Evolutionary conservation across 495 filamentous ascomycete species (phyloP), one percentile per base, ranked within the genome.

Genomic region (Viridothelium virens): DNA sequence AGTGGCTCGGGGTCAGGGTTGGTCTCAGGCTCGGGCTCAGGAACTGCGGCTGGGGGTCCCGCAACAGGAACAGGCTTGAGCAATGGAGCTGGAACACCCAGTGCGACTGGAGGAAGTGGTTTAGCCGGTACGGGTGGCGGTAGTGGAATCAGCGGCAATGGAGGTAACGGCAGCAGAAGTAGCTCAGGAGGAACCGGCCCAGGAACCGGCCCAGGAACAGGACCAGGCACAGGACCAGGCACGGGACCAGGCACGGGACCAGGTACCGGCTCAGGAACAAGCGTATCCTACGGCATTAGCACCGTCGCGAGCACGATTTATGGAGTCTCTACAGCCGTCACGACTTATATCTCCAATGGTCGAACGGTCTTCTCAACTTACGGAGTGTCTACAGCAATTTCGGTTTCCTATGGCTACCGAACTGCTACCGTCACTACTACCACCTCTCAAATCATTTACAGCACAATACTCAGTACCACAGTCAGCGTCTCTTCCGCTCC

Each of bases 321-420:
- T 44, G 62, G 62, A 12, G 44, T 47, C 2, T 63, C 62, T 9
- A 63, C 62, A 6, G 62, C 34, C 3, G 44, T 65, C 7, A 56
- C 63, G 14, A 71, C 67, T 14, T 63, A 59, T 56, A 64, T 71
- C 48, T 65, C 68, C 10, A 50, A 71, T 50, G 63, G 63, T n/a
- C 65, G 62, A 36, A 39, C 37, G 10, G 48, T 50, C 10, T n/a
- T 18, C 14, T 65, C 63, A 31, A 71, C 69, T 36, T 66, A 68
- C 56, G 59, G 63, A 62, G 59, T 70, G 38, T 65, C 69, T 18
- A 70, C 66, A 3, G 47, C 38, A 1, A 48, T 67, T 25, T 62
- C 39, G n/a, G 56, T 69, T 41, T 61, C 39, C 18, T 65, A 50
- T 64, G 63, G 36, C 12, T 50, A 46, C 47, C 18, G 16, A 14